These are phyloP conservation scores for Kalmusia sp. DNA, from an alignment of 2,329 filamentous ascomycete species.

Conservation along the genomic window DNA sequence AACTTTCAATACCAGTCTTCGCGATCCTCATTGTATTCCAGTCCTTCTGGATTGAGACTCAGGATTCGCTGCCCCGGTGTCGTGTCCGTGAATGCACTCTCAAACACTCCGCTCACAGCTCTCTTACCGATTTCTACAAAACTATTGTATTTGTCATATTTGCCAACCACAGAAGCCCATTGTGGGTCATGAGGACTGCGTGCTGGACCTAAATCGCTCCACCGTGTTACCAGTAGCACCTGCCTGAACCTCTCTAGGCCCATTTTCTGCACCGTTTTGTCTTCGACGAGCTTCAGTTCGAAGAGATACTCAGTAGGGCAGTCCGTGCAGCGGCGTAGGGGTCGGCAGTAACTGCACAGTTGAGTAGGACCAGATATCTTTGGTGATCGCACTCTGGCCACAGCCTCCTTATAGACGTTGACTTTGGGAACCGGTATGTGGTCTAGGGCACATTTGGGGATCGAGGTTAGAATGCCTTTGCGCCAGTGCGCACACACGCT, in stretches of 20 bases:
- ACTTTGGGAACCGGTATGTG: constrained; percentile 61
- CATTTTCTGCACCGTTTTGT: constrained; percentile 51
- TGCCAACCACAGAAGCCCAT: constrained; percentile 59
- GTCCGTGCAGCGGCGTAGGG: constrained; percentile 66
- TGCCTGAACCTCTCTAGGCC: constrained; percentile 61
- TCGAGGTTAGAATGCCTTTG: constrained; percentile 65
- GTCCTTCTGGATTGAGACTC: constrained; percentile 64
- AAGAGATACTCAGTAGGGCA: constrained; percentile 69
- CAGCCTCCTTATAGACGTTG: constrained; percentile 25
- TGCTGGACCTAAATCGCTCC: constrained; percentile 66
- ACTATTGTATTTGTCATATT: constrained; percentile 57
- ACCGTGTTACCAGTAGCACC: constrained; percentile 66
- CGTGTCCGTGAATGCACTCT: constrained; percentile 61
- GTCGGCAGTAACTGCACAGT: constrained; percentile 63
- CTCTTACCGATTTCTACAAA: constrained; percentile 61
- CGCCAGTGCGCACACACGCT: constrained; percentile 69
- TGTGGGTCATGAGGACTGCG: constrained; percentile 56
- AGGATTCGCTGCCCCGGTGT: constrained; percentile 65
- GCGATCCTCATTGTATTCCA: constrained; percentile 62
- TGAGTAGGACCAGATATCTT: constrained; percentile 56
- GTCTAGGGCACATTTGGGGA: constrained; percentile 66
- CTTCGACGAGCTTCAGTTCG: constrained; percentile 66
- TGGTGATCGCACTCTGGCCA: constrained; percentile 48
- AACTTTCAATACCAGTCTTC: constrained; percentile 62
- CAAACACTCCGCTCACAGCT: constrained; percentile 66